Evolutionary conservation across 2,329 filamentous ascomycete species (phyloP), one percentile per base, ranked within the genome.

Genomic region (Hirsutella thompsonii): DNA sequence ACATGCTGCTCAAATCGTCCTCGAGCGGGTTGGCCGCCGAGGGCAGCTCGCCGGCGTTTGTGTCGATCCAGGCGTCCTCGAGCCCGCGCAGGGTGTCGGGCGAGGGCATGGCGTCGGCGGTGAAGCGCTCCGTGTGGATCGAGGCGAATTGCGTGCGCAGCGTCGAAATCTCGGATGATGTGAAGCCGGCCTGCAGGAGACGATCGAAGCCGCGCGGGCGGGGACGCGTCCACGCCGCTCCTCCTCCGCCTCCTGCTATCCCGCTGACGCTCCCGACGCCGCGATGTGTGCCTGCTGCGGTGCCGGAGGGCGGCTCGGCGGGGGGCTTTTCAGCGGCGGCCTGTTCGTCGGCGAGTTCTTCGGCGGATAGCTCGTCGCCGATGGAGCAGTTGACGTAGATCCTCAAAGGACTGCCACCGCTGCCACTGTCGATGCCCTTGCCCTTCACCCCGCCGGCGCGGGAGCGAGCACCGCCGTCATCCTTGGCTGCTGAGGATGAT

Each of bases 341-440:
- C 26, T 74, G 72, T 64, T 94, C 89, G 13, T 69, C 70, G 1
- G 70, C 71, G 19, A 96, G 73, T 43, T 94, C 87, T 1, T 68
- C 55, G 11, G 73, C 56, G 0, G 81, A 74, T 11, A 96, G 72
- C 20, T 74, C 68, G 58, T 85, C 79, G 41, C 88, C 88, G 44
- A 96, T 84, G 47, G 86, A 90, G 70, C 90, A 96, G 66, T 94
- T 93, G 46, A 96, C 81, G 59, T 94, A 95, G 53, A n/a, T n/a
- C n/a, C n/a, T n/a, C 94, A 75, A 36, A 82, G 73, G 40, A 61
- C 11, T 48, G 26, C 63, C 57, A 13, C 41, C 19, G 20, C 28
- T 3, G n/a, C 29, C n/a, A 40, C 36, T 41, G 34, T 39, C 42
- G 5, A 80, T 58, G 1, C 73, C 73, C 44, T 92, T 93, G 37